Percentiles rank a stretch among this genome's conserved stretches.
phyloP scores from a whole-genome alignment of 345 rosid genomes.

The Nephelium lappaceum region DNA sequence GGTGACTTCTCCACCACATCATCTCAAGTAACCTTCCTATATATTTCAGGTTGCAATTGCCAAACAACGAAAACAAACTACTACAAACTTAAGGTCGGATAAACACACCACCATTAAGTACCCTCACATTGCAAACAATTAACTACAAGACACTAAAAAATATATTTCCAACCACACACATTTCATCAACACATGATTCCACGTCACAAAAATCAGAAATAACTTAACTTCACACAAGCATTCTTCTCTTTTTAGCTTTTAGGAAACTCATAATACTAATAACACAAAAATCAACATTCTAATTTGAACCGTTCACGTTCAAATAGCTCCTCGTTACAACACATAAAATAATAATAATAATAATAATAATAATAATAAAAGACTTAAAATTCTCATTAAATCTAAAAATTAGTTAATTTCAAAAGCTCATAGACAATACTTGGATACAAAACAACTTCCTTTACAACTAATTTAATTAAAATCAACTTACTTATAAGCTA shows the following conservation, averaged over 20 bases:
- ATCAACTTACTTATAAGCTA: conserved; percentile 6
- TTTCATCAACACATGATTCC: background rate
- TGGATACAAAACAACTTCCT: background rate
- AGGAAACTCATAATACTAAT: background rate
- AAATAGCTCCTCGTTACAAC: background rate
- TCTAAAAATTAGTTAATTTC: background rate
- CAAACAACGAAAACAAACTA: background rate
- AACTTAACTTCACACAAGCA: background rate
- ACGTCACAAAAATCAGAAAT: background rate
- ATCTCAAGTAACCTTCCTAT: background rate
- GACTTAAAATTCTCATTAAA: background rate
- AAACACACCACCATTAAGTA: background rate
- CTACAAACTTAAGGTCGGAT: background rate
- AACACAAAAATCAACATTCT: background rate
- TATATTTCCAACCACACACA: background rate
- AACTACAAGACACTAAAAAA: background rate
- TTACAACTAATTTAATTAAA: background rate
- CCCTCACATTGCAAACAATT: background rate
- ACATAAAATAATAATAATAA: too few species aligned
- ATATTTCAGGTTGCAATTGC: background rate
- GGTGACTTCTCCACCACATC: background rate
- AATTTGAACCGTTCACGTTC: background rate
- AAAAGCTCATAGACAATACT: background rate
- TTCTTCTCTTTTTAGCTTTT: background rate
- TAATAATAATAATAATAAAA: background rate